phyloP scores from a whole-genome alignment of 768 basidiomycete species.

The Tephrocybe rancida region DNA sequence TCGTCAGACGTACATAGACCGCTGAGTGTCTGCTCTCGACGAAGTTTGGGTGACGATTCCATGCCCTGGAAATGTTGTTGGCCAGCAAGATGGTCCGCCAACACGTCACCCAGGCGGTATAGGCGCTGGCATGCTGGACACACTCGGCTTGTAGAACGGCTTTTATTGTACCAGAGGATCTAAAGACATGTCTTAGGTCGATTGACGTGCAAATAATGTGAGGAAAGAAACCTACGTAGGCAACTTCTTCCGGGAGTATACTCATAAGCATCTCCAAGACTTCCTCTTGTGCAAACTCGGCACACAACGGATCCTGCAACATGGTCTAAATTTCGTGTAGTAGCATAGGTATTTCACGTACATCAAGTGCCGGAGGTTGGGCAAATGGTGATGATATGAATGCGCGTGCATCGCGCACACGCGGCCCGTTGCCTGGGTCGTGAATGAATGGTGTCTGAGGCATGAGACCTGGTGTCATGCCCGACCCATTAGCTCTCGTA shows the following conservation, averaged over 20 bases:
- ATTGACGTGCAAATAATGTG: neutral
- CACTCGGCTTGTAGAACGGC: conserved; percentile 65
- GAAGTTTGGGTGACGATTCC: conserved; percentile 40
- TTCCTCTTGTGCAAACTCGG: conserved; percentile 77
- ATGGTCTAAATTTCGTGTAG: neutral
- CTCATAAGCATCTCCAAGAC: conserved; percentile 72
- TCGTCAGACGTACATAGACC: conserved; percentile 67
- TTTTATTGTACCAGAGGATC: conserved; percentile 89
- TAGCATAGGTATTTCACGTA: conserved; percentile 18
- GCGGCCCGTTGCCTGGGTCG: conserved; percentile 80
- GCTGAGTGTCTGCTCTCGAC: conserved; percentile 70
- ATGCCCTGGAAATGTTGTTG: conserved; percentile 19
- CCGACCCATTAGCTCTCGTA: neutral
- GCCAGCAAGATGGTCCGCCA: conserved; percentile 52
- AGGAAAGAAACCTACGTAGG: conserved; percentile 51
- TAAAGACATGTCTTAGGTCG: conserved; percentile 25
- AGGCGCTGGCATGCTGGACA: conserved; percentile 80
- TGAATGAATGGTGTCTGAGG: conserved; percentile 63
- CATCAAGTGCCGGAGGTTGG: conserved; percentile 59
- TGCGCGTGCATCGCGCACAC: conserved; percentile 64
- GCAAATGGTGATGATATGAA: conserved; percentile 74
- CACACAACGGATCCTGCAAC: conserved; percentile 61
- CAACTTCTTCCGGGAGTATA: conserved; percentile 70
- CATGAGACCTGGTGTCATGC: conserved; percentile 9
- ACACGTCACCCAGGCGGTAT: conserved; percentile 67